These are phyloP conservation scores for Skeletonema tropicum DNA, from an alignment of 108 stramenopile species.

Conservation along the genomic window DNA sequence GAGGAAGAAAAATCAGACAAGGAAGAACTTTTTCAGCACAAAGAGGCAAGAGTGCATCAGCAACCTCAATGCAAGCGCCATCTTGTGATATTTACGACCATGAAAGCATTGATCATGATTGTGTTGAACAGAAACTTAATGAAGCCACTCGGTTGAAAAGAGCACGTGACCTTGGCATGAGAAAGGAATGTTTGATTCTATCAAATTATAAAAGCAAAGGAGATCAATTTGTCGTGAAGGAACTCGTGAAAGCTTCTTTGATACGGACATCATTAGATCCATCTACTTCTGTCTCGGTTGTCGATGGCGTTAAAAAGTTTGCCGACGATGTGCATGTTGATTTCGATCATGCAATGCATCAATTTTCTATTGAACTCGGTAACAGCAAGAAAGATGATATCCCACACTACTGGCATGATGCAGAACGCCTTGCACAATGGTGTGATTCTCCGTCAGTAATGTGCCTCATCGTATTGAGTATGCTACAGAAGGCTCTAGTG, in stretches of 20 bases:
- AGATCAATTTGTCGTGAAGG: slow-evolving; percentile 57
- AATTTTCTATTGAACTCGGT: slow-evolving; percentile 61
- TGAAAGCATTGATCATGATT: slow-evolving; percentile 58
- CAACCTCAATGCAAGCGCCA: neutral
- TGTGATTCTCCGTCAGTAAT: slow-evolving; percentile 54
- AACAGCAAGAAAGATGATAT: slow-evolving; percentile 58
- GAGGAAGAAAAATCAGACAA: slow-evolving; percentile 23
- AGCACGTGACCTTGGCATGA: slow-evolving; percentile 66
- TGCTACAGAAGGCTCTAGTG: slow-evolving; percentile 73
- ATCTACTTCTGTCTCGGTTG: slow-evolving; percentile 8
- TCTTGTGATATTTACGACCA: slow-evolving; percentile 28
- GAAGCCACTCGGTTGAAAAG: slow-evolving; percentile 60
- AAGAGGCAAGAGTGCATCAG: slow-evolving; percentile 3
- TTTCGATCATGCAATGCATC: slow-evolving; percentile 63
- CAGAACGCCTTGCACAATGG: slow-evolving; percentile 56
- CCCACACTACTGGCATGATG: slow-evolving; percentile 15
- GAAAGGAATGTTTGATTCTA: slow-evolving; percentile 24
- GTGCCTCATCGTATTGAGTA: slow-evolving; percentile 66
- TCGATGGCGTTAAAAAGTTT: slow-evolving; percentile 54
- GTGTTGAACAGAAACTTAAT: slow-evolving; percentile 68
- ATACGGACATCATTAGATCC: slow-evolving; percentile 23
- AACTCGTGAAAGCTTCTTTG: slow-evolving; percentile 57
- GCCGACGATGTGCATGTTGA: slow-evolving; percentile 46
- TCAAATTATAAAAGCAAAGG: slow-evolving; percentile 61
- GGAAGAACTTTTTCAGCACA: slow-evolving; percentile 35